Evolutionary conservation across 768 basidiomycete species (phyloP), one percentile per base, ranked within the genome.

Genomic region (Panellus pusillus): DNA sequence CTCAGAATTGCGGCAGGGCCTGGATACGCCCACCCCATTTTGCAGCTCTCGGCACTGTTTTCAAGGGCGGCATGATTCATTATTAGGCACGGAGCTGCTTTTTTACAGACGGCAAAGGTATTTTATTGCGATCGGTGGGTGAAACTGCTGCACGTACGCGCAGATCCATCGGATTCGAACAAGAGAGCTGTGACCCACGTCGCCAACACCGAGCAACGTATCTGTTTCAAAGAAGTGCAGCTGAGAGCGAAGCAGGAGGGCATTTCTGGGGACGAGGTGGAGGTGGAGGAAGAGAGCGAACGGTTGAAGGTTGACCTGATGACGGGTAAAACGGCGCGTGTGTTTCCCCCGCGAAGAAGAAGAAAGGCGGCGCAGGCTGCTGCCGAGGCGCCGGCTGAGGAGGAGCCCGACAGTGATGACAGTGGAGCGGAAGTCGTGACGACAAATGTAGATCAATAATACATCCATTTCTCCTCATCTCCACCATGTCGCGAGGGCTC

Each of bases 21-120:
- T 92, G 19, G 89, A 93, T 63, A 87, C 87, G 0, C 81, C 87
- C 0, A 86, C 82, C 0, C 90, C 91, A 0, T 90, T 83, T 59
- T 93, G 18, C 91, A 93, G 60, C 74, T 92, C 1, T 84, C 86
- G 5, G 89, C 2, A 86, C 87, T 1, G 75, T 90, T 17, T 76
- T 91, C 57, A 84, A 84, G 66, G 91, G 91, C 0, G 75, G 35
- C 83, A 91, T 55, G 81, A 87, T 51, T 64, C 73, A 15, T 74
- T 92, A 4, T 70, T 92, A 2, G 91, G 91, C 2, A 87, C 87
- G 0, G 90, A 93, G 62, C 69, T 93, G 20, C 63, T 92, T 17
- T n/a, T 91, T 92, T 66, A 79, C 81, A 0, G 89, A 91, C 50
- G 78, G 77, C 31, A 83, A 83, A 73, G 79, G 86, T 83, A 54